Conservation (phyloP, 345 rosid genomes). For the Iberis pinnata region DNA sequence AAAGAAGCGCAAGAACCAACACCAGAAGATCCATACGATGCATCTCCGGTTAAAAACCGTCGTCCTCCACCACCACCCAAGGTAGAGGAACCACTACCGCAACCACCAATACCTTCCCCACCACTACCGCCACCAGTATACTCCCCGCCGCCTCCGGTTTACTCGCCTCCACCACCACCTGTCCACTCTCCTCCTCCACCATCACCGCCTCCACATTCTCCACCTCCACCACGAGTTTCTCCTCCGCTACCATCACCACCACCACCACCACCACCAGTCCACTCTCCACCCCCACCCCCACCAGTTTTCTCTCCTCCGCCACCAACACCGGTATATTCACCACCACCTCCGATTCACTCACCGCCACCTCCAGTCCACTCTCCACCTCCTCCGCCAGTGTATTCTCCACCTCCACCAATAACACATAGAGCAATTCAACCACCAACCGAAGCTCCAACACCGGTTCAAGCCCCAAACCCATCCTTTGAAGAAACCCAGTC, state of each 20-base stretch:
- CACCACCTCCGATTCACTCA: conserved; percentile 8
- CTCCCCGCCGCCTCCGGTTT: conserved; percentile 15
- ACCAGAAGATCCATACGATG: conserved; percentile 5
- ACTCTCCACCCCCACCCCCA: conserved; percentile 21
- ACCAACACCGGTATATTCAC: conserved; percentile 21
- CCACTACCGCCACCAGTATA: background rate
- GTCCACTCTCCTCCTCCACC: background rate
- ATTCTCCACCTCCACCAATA: conserved; percentile 28
- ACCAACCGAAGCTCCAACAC: conserved; percentile 12
- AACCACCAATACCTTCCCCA: background rate
- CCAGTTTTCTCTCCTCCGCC: conserved; percentile 10
- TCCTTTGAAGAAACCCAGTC: background rate
- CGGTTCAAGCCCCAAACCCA: conserved; percentile 12
- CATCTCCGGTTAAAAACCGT: conserved; percentile 25
- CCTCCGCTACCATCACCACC: conserved; percentile 11
- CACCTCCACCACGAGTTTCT: background rate
- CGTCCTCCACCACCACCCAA: conserved; percentile 27
- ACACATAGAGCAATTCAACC: conserved; percentile 15
- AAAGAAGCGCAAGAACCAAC: background rate
- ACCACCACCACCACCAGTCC: conserved; percentile 9
- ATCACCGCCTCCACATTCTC: conserved; percentile 3
- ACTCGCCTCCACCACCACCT: conserved; percentile 8
- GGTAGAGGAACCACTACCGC: conserved; percentile 3
- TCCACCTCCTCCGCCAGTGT: conserved; percentile 23
- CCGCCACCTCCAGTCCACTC: conserved; percentile 16